Conservation (phyloP, 2,329 filamentous ascomycete species). For the Aspergillus chevalieri region DNA sequence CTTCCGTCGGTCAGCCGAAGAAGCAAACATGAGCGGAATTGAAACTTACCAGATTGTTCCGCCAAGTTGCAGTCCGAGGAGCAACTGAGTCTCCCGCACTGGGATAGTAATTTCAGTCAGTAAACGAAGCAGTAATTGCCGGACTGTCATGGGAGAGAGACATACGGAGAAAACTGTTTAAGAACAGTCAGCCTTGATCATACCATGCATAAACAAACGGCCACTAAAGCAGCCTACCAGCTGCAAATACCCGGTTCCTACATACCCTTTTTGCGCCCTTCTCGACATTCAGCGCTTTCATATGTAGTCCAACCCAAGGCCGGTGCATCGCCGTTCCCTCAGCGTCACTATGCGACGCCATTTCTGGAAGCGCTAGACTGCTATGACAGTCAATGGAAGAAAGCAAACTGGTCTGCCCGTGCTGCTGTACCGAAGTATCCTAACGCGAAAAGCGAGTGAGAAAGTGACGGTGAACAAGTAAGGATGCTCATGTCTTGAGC, state of each 20-base stretch:
- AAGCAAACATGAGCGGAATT: constrained; percentile 2
- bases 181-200: constrained; percentile 1
- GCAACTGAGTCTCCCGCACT: constrained; percentile 23
- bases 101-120: constrained; percentile 1
- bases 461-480: constrained; percentile 1
- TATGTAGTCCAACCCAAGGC: constrained; percentile 20
- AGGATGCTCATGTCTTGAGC: constrained; percentile 5
- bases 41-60: constrained; percentile 38
- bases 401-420: too few species aligned
- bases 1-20: constrained; percentile 9
- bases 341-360: constrained; percentile 14
- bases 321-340: constrained; percentile 6
- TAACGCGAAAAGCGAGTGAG: not conserved
- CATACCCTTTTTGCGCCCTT: constrained; percentile 29
- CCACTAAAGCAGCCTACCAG: not conserved
- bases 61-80: constrained; percentile 34
- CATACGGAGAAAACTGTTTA: constrained; percentile 13
- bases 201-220: constrained; percentile 6
- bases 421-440: too few species aligned
- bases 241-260: not conserved
- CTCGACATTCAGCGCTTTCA: constrained; percentile 27
- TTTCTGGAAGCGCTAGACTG: constrained; percentile 3
- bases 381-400: too few species aligned
- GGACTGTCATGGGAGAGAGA: not conserved
- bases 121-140: not conserved